Evolutionary conservation across 805 yeast species (phyloP), one percentile per base, ranked within the genome.

Genomic region (Wickerhamomyces bisporus): DNA sequence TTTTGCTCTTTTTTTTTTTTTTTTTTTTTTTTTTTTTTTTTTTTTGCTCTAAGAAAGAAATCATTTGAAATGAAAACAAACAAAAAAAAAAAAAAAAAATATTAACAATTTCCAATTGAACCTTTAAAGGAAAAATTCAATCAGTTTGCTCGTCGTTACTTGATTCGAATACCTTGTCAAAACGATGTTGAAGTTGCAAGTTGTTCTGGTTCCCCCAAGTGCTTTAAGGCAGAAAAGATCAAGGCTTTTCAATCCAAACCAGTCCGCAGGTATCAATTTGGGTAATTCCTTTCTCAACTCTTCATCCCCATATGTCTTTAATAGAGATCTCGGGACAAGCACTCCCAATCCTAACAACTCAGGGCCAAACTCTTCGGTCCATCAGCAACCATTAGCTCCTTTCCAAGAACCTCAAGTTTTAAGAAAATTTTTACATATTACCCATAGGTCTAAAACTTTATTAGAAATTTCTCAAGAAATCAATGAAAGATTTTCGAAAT

Each of bases 341-440:
- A 44, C 62, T 50, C 50, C 65, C 59, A 42, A 57, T 61, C 29
- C 70, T 62, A 24, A 46, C 40, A 25, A n/a, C 25, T 13, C 32
- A 9, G 13, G n/a, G 14, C 6, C 34, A 8, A 23, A 31, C 14
- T 31, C 52, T 31, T 48, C 61, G 3, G 31, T 36, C n/a, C 47
- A 34, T 11, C 33, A 28, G 20, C 40, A 26, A 15, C 32, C 17
- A 7, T 34, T 13, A 16, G 30, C 26, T 18, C 16, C 14, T 14
- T 47, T 47, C 39, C 59, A 32, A 49, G 58, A 43, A 36, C 56
- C 35, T 36, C 49, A 47, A 20, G 62, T 38, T 45, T 53, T 49
- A 42, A 66, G 68, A 52, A 78, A 79, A 56, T 81, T 86, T 50
- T 68, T 86, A 16, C 86, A 81, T 51, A 66, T 86, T 38, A 77